Base-by-base conservation (phyloP, 108 stramenopile species). In the Discostella stelligeroides region DNA sequence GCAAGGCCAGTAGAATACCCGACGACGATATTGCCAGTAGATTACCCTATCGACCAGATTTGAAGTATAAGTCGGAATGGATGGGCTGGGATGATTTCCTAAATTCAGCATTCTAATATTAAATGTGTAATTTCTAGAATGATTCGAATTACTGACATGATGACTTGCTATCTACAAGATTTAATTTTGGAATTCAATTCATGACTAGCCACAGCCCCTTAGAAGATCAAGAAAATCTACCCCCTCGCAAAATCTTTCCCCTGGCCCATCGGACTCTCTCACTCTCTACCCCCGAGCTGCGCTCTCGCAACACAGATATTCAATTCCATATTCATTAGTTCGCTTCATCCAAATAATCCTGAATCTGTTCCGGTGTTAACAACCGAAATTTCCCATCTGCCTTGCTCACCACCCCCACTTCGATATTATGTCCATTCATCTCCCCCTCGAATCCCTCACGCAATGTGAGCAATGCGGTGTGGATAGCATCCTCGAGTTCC, bases 401-500 rank as follows among this genome's bases (percentile, higher is more conserved):
- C 50, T 85, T 82, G 25, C 81, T 83, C 2, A 98, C 91, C n/a
- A 99, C 84, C 17, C 92, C 99, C 6, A 99, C 92, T 82, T 99
- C 97, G 73, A 99, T 98, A 68, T 99, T 99, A 66, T 94, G 63
- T 51, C 92, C 93, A 54, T 86, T 98, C 97, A 99, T 99, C 88
- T 99, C 98, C 39, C 99, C 99, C 82, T 99, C 99, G 72, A 99
- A 99, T 45, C 98, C 97, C 75, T 99, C 98, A 39, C 99, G 77
- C 72, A 99, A 63, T 15, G 99, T 99, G 65, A 98, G 80, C 54
- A 99, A 76, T 23, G 98, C 98, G 14, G 97, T 98, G 78, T 99
- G 99, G 57, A 99, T 95, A 10, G 98, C 99, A 87, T 99, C 99
- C 72, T 99, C 99, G 79, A 99, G 74, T 68, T 98, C 98, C 92